These are phyloP conservation scores for Oropetium thomaeum DNA, from an alignment of 176 grass and related monocot genomes.

Conservation along the genomic window DNA sequence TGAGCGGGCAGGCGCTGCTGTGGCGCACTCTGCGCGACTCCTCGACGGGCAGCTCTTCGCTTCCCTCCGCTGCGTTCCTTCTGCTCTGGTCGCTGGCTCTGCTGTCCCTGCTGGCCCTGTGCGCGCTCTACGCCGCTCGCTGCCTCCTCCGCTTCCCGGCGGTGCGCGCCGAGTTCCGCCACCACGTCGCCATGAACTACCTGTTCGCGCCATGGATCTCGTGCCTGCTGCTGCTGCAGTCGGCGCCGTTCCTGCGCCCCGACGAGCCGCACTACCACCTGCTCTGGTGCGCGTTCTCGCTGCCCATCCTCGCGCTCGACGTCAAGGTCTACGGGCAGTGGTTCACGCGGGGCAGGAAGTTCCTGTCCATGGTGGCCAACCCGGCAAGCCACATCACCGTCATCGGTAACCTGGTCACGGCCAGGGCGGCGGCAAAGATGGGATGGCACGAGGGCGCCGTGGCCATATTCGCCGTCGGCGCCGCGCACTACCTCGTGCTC, in stretches of 20 bases:
- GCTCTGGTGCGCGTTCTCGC: conserved; percentile 66
- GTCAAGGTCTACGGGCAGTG: conserved; percentile 92
- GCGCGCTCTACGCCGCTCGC: conserved; percentile 53
- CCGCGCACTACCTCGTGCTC: conserved; percentile 85
- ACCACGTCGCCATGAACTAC: conserved; percentile 97
- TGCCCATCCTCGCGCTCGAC: conserved; percentile 75
- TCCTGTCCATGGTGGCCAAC: conserved; percentile 90
- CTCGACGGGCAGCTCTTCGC: too few relatives aligned
- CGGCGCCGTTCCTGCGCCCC: conserved; percentile 49
- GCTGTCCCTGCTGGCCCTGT: conserved; percentile 56
- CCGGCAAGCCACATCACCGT: conserved; percentile 89
- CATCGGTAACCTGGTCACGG: conserved; percentile 80
- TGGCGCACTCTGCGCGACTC: conserved; percentile 63
- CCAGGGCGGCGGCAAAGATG: conserved; percentile 63
- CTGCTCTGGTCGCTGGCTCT: conserved; percentile 82
- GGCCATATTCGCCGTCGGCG: conserved; percentile 78
- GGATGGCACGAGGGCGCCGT: conserved; percentile 75
- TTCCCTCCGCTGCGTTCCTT: conserved; percentile 72
- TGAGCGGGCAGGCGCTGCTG: conserved; percentile 80
- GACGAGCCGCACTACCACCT: conserved; percentile 40
- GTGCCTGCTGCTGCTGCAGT: conserved; percentile 80
- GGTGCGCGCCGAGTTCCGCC: conserved; percentile 76
- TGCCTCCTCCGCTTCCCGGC: conserved; percentile 59
- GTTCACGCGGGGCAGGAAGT: conserved; percentile 80
- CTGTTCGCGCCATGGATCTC: conserved; percentile 96